Percentiles rank a stretch among this genome's conserved stretches.
Evolutionary conservation across 331 rosid genomes (phyloP).

Genomic region (Arachis monticola): DNA sequence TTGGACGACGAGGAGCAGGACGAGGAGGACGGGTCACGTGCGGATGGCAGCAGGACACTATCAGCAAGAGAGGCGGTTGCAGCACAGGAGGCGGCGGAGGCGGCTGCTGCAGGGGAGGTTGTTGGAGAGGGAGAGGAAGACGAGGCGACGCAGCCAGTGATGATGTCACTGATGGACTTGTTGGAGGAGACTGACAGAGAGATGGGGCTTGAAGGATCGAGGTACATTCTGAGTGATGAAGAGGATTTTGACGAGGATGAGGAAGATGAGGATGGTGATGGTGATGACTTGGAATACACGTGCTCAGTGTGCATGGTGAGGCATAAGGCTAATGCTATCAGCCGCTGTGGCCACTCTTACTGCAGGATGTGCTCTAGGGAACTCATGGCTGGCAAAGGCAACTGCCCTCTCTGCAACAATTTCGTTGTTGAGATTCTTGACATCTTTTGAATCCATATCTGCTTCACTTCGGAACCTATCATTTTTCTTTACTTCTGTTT

Average conservation of each 20-base stretch:
- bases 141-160: slow-evolving; percentile 42
- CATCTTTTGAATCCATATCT: slow-evolving; percentile 51
- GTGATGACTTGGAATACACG: slow-evolving; percentile 42
- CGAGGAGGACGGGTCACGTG: slow-evolving; percentile 20
- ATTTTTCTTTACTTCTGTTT: too few species aligned
- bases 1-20: slow-evolving; percentile 24
- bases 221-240: slow-evolving; percentile 60
- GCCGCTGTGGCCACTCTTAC: slow-evolving; percentile 83
- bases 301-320: slow-evolving; percentile 96
- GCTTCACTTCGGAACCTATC: too few species aligned
- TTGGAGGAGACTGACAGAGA: slow-evolving; percentile 80
- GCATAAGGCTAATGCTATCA: slow-evolving; percentile 76
- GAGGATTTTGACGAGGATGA: slow-evolving; percentile 43
- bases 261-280: neutral
- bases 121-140: neutral
- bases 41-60: slow-evolving; percentile 47
- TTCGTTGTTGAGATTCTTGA: slow-evolving; percentile 82
- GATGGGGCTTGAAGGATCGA: slow-evolving; percentile 73
- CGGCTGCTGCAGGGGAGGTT: slow-evolving; percentile 37
- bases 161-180: slow-evolving; percentile 91
- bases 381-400: slow-evolving; percentile 74
- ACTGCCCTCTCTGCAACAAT: slow-evolving; percentile 86
- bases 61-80: slow-evolving; percentile 81
- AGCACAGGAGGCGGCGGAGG: slow-evolving; percentile 56
- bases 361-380: slow-evolving; percentile 91